These are phyloP conservation scores for Alternaria solani DNA, from an alignment of 2,329 filamentous ascomycete genomes.

Conservation along the genomic window DNA sequence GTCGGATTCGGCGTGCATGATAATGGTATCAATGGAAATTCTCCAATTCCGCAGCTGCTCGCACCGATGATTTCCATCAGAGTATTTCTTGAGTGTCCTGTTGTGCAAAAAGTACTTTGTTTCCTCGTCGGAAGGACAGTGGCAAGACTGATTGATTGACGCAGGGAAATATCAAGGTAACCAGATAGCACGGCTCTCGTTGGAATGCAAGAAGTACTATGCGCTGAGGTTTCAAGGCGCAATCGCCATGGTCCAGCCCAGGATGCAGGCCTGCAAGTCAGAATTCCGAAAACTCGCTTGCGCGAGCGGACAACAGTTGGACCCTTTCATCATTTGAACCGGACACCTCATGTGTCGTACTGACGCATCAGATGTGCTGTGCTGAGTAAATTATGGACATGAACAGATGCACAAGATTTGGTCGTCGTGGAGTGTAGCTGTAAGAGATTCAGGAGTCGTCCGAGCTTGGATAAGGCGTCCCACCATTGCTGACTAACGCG, in stretches of 20 bases:
- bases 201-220: too few species aligned
- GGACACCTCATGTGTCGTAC: not conserved
- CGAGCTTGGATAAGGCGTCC: not conserved
- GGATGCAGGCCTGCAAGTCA: not conserved
- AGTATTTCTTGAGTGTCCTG: too few species aligned
- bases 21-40: too few species aligned
- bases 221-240: too few species aligned
- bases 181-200: too few species aligned
- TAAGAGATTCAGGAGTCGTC: not conserved
- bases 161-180: too few species aligned
- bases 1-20: not conserved
- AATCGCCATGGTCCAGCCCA: too few species aligned
- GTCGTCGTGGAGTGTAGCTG: not conserved
- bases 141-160: too few species aligned
- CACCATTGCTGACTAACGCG: constrained; percentile 12
- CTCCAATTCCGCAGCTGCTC: too few species aligned
- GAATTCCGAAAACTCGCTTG: not conserved
- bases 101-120: too few species aligned
- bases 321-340: not conserved
- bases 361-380: not conserved
- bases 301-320: not conserved
- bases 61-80: too few species aligned
- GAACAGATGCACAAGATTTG: not conserved
- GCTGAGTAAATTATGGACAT: not conserved
- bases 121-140: too few species aligned